Evolutionary conservation across 306 rosid species (phyloP).

Genomic region (Chamaecrista fasciculata): DNA sequence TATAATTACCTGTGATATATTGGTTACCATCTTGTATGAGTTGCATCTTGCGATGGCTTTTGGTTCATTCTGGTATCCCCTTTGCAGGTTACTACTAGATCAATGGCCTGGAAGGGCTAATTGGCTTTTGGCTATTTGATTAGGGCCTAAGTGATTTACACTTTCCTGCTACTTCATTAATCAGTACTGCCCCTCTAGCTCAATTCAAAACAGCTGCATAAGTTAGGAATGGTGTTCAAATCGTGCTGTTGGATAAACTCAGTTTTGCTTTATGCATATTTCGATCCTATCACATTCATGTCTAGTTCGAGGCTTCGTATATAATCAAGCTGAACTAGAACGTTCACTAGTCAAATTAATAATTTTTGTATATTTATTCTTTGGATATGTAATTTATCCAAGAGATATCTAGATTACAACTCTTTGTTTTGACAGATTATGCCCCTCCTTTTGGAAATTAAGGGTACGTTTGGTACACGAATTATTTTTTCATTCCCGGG

Average conservation of each 20-base stretch:
- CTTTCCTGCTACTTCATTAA: background rate
- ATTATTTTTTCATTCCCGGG: no score
- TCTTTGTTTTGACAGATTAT: no score
- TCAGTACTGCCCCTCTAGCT: no score
- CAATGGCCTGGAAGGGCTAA: background rate
- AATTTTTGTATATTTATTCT: no score
- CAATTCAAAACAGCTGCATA: background rate
- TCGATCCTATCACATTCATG: background rate
- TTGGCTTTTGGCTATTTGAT: background rate
- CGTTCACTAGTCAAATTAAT: background rate
- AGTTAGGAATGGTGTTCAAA: background rate
- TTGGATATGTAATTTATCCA: no score
- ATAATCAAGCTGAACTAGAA: background rate
- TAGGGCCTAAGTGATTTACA: no score
- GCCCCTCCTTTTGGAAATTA: no score
- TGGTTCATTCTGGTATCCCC: background rate
- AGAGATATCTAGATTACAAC: no score
- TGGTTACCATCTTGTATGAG: slow-evolving; percentile 12
- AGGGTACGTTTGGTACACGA: no score
- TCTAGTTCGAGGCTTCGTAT: background rate
- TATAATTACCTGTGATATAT: background rate
- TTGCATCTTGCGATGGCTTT: background rate
- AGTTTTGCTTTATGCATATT: background rate
- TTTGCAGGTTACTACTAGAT: background rate
- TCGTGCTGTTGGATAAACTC: background rate